Conservation (phyloP, 164 flowering plant genomes). For the Buxus sempervirens region DNA sequence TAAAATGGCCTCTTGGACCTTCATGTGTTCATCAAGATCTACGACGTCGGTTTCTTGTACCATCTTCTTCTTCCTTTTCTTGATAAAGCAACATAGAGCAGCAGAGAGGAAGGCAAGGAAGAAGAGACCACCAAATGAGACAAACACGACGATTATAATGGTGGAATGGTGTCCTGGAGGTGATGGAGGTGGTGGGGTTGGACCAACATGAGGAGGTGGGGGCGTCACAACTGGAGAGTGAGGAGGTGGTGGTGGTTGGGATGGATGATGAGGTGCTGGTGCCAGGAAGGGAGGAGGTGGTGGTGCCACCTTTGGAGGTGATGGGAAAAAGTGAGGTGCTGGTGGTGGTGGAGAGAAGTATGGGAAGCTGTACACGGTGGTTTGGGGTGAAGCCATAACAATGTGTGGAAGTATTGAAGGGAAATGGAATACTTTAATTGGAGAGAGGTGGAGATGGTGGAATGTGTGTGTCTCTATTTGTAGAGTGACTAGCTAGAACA, state of each 20-base stretch:
- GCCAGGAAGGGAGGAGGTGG: not conserved
- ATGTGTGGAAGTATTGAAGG: not conserved
- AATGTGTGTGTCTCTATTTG: conserved; percentile 12
- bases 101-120: conserved; percentile 55
- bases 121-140: conserved; percentile 62
- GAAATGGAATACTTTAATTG: not conserved
- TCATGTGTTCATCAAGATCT: conserved; percentile 52
- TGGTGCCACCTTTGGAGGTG: conserved; percentile 21
- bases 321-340: conserved; percentile 7
- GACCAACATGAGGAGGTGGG: conserved; percentile 25
- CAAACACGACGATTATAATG: conserved; percentile 44
- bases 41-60: conserved; percentile 37
- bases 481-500: not conserved
- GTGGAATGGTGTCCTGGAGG: conserved; percentile 35
- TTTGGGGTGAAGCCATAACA: conserved; percentile 17
- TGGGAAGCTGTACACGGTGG: conserved; percentile 19
- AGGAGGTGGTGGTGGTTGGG: conserved; percentile 10
- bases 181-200: conserved; percentile 37
- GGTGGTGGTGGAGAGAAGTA: conserved; percentile 24
- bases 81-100: conserved; percentile 56
- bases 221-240: conserved; percentile 18
- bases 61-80: conserved; percentile 44
- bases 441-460: conserved; percentile 15
- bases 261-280: not conserved
- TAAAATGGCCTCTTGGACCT: conserved; percentile 51